Evolutionary conservation across 768 basidiomycete species (phyloP).

Genomic region (Pisolithus sp.): DNA sequence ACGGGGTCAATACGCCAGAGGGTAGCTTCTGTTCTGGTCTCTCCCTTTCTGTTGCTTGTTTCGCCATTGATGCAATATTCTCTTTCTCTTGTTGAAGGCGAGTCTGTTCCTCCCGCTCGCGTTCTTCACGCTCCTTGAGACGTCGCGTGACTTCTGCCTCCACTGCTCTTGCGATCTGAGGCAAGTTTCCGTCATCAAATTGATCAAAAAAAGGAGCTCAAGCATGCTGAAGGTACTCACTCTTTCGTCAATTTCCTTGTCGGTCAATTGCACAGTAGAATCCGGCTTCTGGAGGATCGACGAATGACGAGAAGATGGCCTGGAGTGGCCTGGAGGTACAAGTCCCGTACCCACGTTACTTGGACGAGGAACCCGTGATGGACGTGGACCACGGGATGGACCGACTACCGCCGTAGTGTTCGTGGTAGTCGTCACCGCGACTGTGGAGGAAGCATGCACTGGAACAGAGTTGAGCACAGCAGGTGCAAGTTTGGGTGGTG

Average conservation of each 20-base stretch:
- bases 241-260: slow-evolving; percentile 70
- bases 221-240: slow-evolving; percentile 31
- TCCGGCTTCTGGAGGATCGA: slow-evolving; percentile 15
- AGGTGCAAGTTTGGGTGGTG: slow-evolving; percentile 40
- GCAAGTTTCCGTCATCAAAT: background rate
- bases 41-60: slow-evolving; percentile 5
- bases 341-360: slow-evolving; percentile 24
- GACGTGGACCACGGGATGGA: slow-evolving; percentile 22
- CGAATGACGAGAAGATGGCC: slow-evolving; percentile 14
- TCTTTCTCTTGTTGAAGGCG: slow-evolving; percentile 21
- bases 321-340: slow-evolving; percentile 16
- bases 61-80: slow-evolving; percentile 16
- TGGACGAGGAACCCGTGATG: slow-evolving; percentile 26
- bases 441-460: slow-evolving; percentile 14
- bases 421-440: background rate
- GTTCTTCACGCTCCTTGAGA: slow-evolving; percentile 40
- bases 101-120: slow-evolving; percentile 27
- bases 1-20: slow-evolving; percentile 47
- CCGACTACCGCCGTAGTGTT: slow-evolving; percentile 1
- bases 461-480: slow-evolving; percentile 40
- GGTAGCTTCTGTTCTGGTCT: slow-evolving; percentile 16
- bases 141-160: slow-evolving; percentile 68
- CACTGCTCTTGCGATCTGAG: slow-evolving; percentile 65
- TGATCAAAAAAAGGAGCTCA: background rate
- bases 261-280: slow-evolving; percentile 34